A percentile compares a stretch with the other conserved stretches of the same genome.
Evolutionary conservation across 2,329 filamentous ascomycete species (phyloP).

Genomic region (Phyllosticta citribraziliensis): DNA sequence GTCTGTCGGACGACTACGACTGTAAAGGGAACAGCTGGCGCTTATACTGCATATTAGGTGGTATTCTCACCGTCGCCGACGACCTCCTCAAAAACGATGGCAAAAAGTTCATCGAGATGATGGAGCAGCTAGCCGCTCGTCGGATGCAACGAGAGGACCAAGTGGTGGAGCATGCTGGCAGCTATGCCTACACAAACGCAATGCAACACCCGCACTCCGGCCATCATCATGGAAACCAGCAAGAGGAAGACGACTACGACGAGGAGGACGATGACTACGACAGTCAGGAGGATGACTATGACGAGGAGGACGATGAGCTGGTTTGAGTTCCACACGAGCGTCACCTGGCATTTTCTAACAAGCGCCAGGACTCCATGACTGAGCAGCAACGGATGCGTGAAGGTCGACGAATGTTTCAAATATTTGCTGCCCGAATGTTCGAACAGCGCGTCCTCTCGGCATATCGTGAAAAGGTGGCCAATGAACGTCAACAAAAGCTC

Average conservation of each 20-base stretch:
- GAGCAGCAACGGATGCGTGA: conserved; percentile 99
- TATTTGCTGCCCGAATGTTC: conserved; percentile 98
- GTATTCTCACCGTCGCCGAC: conserved; percentile 96
- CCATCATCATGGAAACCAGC: conserved; percentile 53
- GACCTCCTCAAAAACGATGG: conserved; percentile 98
- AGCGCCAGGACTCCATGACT: conserved; percentile 76
- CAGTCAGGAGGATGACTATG: conserved; percentile 54
- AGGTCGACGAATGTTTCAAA: conserved; percentile 96
- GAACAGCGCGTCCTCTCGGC: conserved; percentile 92
- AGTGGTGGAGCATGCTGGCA: conserved; percentile 62
- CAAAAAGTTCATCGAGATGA: conserved; percentile 99
- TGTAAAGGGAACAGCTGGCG: background rate
- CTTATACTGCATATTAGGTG: conserved; percentile 50
- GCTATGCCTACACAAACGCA: conserved; percentile 44
- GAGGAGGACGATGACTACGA: conserved; percentile 68
- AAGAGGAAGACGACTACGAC: conserved; percentile 63
- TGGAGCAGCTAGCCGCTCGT: conserved; percentile 96
- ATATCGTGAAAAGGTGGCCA: conserved; percentile 95
- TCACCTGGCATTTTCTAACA: conserved; percentile 21
- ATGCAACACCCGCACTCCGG: conserved; percentile 34
- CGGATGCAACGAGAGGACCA: conserved; percentile 87
- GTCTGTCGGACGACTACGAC: conserved; percentile 30
- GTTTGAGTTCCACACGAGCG: conserved; percentile 33
- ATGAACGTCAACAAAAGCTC: conserved; percentile 82
- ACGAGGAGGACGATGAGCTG: conserved; percentile 52